A percentile compares a stretch with the other conserved stretches of the same genome.
Conservation (phyloP, 805 yeast genomes). For the Lachancea mirantina region DNA sequence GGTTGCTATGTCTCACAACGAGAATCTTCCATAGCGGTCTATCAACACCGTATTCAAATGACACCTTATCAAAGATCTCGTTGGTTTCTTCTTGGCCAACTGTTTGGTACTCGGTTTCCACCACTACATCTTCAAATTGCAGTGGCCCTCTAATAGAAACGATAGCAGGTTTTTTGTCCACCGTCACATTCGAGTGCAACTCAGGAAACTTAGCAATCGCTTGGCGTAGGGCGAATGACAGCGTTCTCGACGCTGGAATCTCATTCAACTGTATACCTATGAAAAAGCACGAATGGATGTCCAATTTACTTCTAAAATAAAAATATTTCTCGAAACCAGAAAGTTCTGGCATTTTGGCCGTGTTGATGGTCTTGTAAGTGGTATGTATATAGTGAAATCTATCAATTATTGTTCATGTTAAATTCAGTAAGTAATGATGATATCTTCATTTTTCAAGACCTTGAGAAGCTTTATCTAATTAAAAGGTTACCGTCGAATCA, state of each 20-base stretch:
- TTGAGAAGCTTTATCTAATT: too few relatives aligned
- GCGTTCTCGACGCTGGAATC: constrained; percentile 11
- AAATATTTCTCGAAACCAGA: constrained; percentile 20
- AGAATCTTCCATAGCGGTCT: constrained; percentile 26
- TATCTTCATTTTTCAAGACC: too few relatives aligned
- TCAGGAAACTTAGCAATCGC: constrained; percentile 13
- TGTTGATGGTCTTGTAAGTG: too few relatives aligned
- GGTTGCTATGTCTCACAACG: constrained; percentile 11
- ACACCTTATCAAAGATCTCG: constrained; percentile 15
- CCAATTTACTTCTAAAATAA: constrained; percentile 19
- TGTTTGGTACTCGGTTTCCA: constrained; percentile 12
- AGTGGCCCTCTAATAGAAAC: constrained; percentile 8
- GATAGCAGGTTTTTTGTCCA: not conserved
- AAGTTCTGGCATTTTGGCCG: constrained; percentile 6
- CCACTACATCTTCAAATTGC: constrained; percentile 17
- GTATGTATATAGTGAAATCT: too few relatives aligned
- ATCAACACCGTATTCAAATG: constrained; percentile 13
- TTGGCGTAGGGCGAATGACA: constrained; percentile 12
- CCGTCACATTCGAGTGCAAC: constrained; percentile 16
- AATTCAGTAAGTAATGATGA: too few relatives aligned
- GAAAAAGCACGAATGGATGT: constrained; percentile 25
- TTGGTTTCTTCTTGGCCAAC: constrained; percentile 13
- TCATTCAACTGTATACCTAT: constrained; percentile 17
- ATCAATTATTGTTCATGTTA: not conserved
- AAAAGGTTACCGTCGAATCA: too few relatives aligned